Conservation (phyloP, 1,284 basidiomycete species). For the Erythrobasidium hasegawianum region DNA sequence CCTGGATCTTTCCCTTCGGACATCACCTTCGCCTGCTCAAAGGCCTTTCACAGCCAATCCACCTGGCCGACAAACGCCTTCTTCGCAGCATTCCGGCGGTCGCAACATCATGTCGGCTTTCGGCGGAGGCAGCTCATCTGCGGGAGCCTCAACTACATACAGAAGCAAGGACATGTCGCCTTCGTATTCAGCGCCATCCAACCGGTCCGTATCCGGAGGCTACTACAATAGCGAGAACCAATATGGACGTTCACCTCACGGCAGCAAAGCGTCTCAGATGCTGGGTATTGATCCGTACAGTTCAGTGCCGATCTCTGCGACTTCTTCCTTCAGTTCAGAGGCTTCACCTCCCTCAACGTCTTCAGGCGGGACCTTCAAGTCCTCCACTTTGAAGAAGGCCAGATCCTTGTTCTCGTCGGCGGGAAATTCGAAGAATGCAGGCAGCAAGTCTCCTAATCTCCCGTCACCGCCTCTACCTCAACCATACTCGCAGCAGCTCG, state of each 20-base stretch:
- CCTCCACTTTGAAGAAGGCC: conserved; percentile 24
- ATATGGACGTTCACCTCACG: neutral
- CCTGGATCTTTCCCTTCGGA: neutral
- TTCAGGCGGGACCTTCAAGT: neutral
- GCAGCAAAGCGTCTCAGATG: conserved; percentile 27
- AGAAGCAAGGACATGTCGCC: neutral
- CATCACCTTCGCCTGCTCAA: neutral
- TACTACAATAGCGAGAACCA: neutral
- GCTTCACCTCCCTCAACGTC: neutral
- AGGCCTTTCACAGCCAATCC: neutral
- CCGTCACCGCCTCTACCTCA: conserved; percentile 9
- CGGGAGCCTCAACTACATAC: neutral
- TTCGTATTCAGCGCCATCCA: neutral
- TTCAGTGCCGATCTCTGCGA: neutral
- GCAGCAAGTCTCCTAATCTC: conserved; percentile 3
- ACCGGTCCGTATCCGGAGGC: too few relatives aligned
- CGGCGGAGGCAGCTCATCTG: neutral
- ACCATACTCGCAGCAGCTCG: neutral
- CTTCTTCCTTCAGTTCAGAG: neutral
- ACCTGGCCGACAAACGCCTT: neutral
- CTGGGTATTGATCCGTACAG: conserved; percentile 6
- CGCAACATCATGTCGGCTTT: neutral
- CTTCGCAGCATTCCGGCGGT: neutral
- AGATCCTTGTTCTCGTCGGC: conserved; percentile 21
- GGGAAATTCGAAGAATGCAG: conserved; percentile 8